These are phyloP conservation scores for Colletotrichum sidae DNA, from an alignment of 2,329 filamentous ascomycete species.

Conservation along the genomic window DNA sequence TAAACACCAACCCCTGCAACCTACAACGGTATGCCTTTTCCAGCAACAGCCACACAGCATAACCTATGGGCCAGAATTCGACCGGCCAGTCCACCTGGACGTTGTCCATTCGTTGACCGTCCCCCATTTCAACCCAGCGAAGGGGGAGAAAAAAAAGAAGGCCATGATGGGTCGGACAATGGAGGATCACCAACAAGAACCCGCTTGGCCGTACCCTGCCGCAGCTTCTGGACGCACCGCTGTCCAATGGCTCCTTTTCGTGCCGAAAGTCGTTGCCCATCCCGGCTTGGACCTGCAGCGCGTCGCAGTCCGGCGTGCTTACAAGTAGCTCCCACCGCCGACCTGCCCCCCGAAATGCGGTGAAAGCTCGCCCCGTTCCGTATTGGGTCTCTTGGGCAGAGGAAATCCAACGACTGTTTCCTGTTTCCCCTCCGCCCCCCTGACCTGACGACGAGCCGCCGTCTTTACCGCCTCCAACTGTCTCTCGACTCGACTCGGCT, in stretches of 20 bases:
- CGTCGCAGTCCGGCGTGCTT: slow-evolving; percentile 27
- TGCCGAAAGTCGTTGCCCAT: slow-evolving; percentile 27
- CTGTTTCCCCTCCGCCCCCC: slow-evolving; percentile 12
- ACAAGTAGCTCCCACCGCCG: slow-evolving; percentile 31
- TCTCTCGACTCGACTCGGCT: slow-evolving; percentile 18
- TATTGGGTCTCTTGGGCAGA: not conserved
- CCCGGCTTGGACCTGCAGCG: slow-evolving; percentile 35
- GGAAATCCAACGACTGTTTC: slow-evolving; percentile 21
- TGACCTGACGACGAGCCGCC: not conserved
- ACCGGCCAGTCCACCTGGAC: not conserved
- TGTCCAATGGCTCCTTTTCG: slow-evolving; percentile 24
- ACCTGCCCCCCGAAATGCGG: slow-evolving; percentile 33
- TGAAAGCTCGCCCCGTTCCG: slow-evolving; percentile 32
- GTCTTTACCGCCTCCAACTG: slow-evolving; percentile 6
- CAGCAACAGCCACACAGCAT: slow-evolving; percentile 16
- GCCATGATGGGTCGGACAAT: slow-evolving; percentile 9
- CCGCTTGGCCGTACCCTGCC: slow-evolving; percentile 18
- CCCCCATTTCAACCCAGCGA: slow-evolving; percentile 10
- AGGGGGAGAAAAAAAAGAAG: not conserved
- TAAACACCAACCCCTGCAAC: slow-evolving; percentile 15
- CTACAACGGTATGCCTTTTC: slow-evolving; percentile 1
- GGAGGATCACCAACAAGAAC: slow-evolving; percentile 24
- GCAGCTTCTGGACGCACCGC: slow-evolving; percentile 24
- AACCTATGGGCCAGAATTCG: slow-evolving; percentile 5
- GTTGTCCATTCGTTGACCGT: not conserved